phyloP scores from a whole-genome alignment of 2,329 filamentous ascomycete genomes.

The Hirsutella thompsonii region DNA sequence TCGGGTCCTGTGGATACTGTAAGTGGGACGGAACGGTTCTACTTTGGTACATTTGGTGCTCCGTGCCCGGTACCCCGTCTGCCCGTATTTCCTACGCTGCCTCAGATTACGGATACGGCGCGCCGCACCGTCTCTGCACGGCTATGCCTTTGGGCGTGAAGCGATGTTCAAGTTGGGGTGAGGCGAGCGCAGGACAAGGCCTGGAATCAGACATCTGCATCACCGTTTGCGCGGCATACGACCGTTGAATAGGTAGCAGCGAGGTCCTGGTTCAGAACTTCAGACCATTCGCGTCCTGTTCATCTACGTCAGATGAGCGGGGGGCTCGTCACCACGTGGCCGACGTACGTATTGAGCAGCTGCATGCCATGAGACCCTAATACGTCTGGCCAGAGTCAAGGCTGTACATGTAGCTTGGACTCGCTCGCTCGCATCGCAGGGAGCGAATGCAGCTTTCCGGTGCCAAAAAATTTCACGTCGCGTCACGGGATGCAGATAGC shows the following conservation, averaged over 20 bases:
- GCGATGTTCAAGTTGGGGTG: too few species aligned
- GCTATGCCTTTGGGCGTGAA: too few species aligned
- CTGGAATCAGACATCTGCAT: too few species aligned
- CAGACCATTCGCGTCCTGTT: neutral
- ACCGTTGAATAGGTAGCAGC: too few species aligned
- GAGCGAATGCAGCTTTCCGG: neutral
- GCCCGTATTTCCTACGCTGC: too few species aligned
- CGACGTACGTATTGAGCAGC: neutral
- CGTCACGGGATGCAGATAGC: neutral
- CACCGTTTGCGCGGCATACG: neutral
- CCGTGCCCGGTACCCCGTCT: too few species aligned
- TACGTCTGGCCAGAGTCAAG: neutral
- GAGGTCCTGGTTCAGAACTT: too few species aligned
- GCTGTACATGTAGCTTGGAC: neutral
- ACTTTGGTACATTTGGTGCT: too few species aligned
- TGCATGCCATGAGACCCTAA: neutral
- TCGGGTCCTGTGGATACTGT: neutral
- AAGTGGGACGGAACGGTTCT: neutral
- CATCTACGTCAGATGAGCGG: slow-evolving; percentile 1
- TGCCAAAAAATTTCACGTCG: neutral
- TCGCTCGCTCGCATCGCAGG: neutral
- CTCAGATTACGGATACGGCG: too few species aligned
- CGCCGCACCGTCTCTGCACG: too few species aligned
- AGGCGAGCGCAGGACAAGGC: too few species aligned
- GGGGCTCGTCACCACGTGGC: slow-evolving; percentile 4